These are phyloP conservation scores for Eimeria tenella DNA, from an alignment of 169 alveolate genomes.

Conservation along the genomic window DNA sequence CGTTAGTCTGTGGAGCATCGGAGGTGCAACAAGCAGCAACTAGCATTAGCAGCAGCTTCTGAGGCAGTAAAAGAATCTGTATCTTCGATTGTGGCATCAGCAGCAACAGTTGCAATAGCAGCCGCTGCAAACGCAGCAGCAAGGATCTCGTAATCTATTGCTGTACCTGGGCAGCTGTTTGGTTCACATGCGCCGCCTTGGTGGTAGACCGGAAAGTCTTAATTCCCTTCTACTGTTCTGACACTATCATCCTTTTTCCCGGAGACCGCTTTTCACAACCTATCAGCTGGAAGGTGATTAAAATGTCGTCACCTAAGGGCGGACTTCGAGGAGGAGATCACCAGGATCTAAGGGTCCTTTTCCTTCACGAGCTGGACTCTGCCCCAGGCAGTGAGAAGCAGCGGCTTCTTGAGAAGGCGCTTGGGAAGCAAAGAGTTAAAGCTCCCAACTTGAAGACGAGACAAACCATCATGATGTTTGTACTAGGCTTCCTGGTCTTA, in stretches of 20 bases:
- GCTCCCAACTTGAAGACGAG: conserved; percentile 79
- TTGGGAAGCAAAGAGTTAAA: conserved; percentile 77
- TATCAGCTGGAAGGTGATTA: no score
- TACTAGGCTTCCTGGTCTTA: conserved; percentile 49
- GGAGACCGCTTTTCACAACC: no score
- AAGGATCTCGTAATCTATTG: not conserved
- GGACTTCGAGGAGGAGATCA: conserved; percentile 8
- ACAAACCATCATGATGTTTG: conserved; percentile 79
- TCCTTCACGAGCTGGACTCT: conserved; percentile 79
- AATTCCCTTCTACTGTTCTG: not conserved
- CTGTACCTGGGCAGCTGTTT: not conserved
- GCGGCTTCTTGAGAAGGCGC: conserved; percentile 76
- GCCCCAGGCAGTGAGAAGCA: conserved; percentile 79
- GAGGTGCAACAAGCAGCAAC: not conserved
- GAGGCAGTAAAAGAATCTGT: not conserved
- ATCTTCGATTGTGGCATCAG: not conserved
- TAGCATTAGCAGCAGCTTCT: not conserved
- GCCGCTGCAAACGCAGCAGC: not conserved
- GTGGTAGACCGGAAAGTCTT: not conserved
- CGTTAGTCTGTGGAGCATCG: not conserved
- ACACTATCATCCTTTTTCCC: not conserved
- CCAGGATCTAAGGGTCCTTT: conserved; percentile 68
- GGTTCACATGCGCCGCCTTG: not conserved
- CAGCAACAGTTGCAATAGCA: not conserved
- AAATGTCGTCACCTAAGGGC: not conserved